Conservation (phyloP, 331 rosid genomes). For the Quercus tomentella region DNA sequence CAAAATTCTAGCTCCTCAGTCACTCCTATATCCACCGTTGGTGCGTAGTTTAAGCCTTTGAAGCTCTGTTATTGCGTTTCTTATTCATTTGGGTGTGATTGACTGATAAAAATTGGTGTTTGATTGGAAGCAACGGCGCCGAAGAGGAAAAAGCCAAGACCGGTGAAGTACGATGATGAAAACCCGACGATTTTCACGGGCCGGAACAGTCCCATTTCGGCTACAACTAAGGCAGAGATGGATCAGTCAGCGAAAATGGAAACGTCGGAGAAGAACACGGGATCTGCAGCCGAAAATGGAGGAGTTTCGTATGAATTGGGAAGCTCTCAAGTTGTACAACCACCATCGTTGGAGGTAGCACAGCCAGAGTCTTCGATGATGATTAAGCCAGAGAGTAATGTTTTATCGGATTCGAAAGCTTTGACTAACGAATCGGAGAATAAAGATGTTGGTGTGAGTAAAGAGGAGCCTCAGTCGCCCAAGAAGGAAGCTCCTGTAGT, state of each 20-base stretch:
- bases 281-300: constrained; percentile 59
- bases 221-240: constrained; percentile 31
- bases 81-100: neutral
- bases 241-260: constrained; percentile 58
- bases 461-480: constrained; percentile 70
- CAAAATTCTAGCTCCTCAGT: constrained; percentile 61
- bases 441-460: constrained; percentile 43
- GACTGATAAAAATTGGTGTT: constrained; percentile 6
- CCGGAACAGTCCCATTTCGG: constrained; percentile 53
- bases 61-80: constrained; percentile 9
- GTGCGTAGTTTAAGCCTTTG: constrained; percentile 41
- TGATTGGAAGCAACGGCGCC: constrained; percentile 47
- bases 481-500: constrained; percentile 53
- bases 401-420: constrained; percentile 36
- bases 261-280: constrained; percentile 46
- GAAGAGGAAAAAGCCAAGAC: constrained; percentile 85
- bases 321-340: constrained; percentile 27
- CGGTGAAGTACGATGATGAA: constrained; percentile 71
- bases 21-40: constrained; percentile 57
- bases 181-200: constrained; percentile 35
- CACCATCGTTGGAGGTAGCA: constrained; percentile 27
- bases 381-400: constrained; percentile 43
- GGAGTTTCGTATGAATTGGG: constrained; percentile 21
- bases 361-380: constrained; percentile 26
- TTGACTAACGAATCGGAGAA: constrained; percentile 44